These are phyloP conservation scores for Fusarium napiforme DNA, from an alignment of 2,329 filamentous ascomycete genomes.

Conservation along the genomic window DNA sequence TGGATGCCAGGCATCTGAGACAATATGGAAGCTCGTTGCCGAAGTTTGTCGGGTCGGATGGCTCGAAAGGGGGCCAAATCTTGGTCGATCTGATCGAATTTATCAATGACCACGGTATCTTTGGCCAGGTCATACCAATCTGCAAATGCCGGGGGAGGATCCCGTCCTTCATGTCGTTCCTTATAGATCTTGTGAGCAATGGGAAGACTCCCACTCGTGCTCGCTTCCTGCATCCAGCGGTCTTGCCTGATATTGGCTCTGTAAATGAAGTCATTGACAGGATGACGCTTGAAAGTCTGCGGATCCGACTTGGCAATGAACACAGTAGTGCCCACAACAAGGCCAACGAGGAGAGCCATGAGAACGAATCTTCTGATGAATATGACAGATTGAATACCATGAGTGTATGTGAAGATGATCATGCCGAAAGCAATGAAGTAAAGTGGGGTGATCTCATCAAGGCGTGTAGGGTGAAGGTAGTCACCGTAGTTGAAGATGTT, in stretches of 20 bases:
- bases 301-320: conserved; percentile 49
- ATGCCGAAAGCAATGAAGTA: conserved; percentile 55
- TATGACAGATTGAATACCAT: conserved; percentile 56
- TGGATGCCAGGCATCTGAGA: conserved; percentile 57
- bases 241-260: conserved; percentile 58
- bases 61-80: conserved; percentile 83
- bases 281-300: conserved; percentile 53
- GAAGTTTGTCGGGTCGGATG: conserved; percentile 73
- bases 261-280: conserved; percentile 62
- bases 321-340: conserved; percentile 53
- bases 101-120: conserved; percentile 79
- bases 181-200: conserved; percentile 62
- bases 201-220: conserved; percentile 58
- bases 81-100: conserved; percentile 81
- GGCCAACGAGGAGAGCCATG: conserved; percentile 51
- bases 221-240: conserved; percentile 61
- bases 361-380: conserved; percentile 56
- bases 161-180: conserved; percentile 68
- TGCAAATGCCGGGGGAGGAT: conserved; percentile 84
- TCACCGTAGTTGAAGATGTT: conserved; percentile 55
- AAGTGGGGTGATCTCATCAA: conserved; percentile 52
- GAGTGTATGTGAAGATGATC: conserved; percentile 56
- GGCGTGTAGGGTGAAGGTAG: conserved; percentile 57
- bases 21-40: conserved; percentile 63
- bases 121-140: conserved; percentile 85